These are phyloP conservation scores for Starmerella asiatica DNA, from an alignment of 805 yeast species.

Conservation along the genomic window DNA sequence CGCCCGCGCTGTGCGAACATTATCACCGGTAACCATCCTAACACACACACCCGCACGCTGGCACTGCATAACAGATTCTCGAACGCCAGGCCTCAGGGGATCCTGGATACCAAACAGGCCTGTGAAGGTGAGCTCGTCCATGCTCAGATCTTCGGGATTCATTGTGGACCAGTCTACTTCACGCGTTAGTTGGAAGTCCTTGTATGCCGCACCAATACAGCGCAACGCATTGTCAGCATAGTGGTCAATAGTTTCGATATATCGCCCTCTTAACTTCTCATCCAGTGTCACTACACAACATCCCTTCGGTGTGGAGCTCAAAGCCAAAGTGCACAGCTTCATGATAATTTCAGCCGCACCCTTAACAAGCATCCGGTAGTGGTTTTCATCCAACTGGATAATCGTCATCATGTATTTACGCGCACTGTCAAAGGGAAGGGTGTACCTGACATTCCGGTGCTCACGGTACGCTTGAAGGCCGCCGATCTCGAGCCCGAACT, in stretches of 20 bases:
- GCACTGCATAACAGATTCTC: conserved; percentile 78
- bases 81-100: conserved; percentile 82
- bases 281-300: conserved; percentile 5
- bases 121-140: conserved; percentile 39
- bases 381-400: conserved; percentile 33
- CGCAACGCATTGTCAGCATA: conserved; percentile 73
- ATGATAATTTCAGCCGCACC: conserved; percentile 92
- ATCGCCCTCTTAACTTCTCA: conserved; percentile 24
- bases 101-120: conserved; percentile 87
- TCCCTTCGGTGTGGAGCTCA: conserved; percentile 1
- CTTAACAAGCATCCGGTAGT: conserved; percentile 55
- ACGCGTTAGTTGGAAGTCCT: conserved; percentile 34
- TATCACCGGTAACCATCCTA: conserved; percentile 98
- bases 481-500: conserved; percentile 33
- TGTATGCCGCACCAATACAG: conserved; percentile 78
- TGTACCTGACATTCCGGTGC: conserved; percentile 41
- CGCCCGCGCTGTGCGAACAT: conserved; percentile 78
- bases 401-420: conserved; percentile 88
- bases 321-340: conserved; percentile 37
- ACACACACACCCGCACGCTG: conserved; percentile 85
- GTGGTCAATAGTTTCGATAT: conserved; percentile 35
- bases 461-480: conserved; percentile 38
- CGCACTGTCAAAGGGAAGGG: conserved; percentile 81
- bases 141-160: conserved; percentile 18
- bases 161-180: conserved; percentile 12